Evolutionary conservation across 1,284 basidiomycete genomes (phyloP), one percentile per base, ranked within the genome.

Genomic region (Moesziomyces sp.): DNA sequence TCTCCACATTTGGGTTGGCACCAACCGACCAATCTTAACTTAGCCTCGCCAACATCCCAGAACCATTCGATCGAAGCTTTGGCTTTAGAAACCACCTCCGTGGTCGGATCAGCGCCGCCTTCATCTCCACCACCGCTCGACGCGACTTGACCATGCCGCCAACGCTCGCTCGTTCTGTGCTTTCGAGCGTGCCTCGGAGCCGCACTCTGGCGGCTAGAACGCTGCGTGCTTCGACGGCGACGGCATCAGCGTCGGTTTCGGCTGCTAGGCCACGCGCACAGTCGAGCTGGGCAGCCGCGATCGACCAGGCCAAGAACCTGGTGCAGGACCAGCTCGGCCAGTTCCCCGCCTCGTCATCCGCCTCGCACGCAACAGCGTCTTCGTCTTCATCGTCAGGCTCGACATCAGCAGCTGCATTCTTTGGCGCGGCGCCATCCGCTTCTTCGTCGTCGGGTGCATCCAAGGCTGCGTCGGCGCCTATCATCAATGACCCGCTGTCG

Each of bases 401-500:
- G 18, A 48, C 62, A 11, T 65, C 62, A 9, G 46, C 61, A 30
- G 69, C 69, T 28, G 46, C 69, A 0, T 72, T 72, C 52, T 72
- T 72, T 23, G 69, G 69, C 14, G 65, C 71, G 6, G 47, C 65
- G 8, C 50, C 53, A 23, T 40, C 50, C 8, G 43, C 64, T 1
- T 42, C 54, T 8, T 55, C 61, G 3, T 42, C 62, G 21, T 45
- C 47, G 5, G 3, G 52, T n/a, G 5, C 14, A 6, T 18, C 38
- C 38, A 40, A 40, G 38, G 23, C 61, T 16, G 28, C 56, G 26
- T n/a, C 58, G 13, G 19, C 62, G 8, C 60, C 52, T 14, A 77
- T 75, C 60, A 71, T 76, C 16, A 63, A 66, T 23, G 79, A 81
- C 30, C 79, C 79, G 10, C 62, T 81, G 24, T 77, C 73, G 43